These are phyloP conservation scores for Jamesozyma spencerorum DNA, from an alignment of 805 yeast species.

Conservation along the genomic window DNA sequence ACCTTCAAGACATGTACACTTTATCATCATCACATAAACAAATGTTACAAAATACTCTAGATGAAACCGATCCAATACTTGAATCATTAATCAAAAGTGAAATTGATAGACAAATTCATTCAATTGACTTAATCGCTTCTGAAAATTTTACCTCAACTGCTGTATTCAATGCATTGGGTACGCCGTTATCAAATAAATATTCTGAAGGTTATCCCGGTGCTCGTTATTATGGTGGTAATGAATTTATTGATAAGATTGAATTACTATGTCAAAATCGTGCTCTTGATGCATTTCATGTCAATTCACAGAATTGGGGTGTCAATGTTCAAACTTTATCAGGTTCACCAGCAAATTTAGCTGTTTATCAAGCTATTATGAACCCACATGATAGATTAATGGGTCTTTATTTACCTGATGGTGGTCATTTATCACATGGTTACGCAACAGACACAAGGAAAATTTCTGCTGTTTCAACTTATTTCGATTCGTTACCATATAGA, in stretches of 20 bases:
- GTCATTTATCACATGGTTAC: conserved; percentile 97
- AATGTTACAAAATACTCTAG: conserved; percentile 48
- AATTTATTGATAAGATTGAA: conserved; percentile 92
- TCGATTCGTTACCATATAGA: conserved; percentile 98
- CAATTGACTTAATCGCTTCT: conserved; percentile 89
- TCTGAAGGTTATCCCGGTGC: conserved; percentile 99
- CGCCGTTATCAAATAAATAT: conserved; percentile 97
- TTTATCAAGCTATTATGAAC: conserved; percentile 88
- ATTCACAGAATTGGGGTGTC: conserved; percentile 89
- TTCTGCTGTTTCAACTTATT: conserved; percentile 91
- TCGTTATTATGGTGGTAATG: conserved; percentile 97
- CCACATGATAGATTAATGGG: conserved; percentile 98
- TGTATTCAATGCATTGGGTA: conserved; percentile 92
- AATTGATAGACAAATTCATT: conserved; percentile 83
- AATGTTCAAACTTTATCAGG: conserved; percentile 95
- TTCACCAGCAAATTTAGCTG: conserved; percentile 96
- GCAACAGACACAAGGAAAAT: conserved; percentile 91
- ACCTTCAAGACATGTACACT: no score
- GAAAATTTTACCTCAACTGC: conserved; percentile 96
- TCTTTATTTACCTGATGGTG: conserved; percentile 96
- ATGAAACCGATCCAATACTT: conserved; percentile 72
- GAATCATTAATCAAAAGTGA: conserved; percentile 67
- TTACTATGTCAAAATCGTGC: conserved; percentile 90
- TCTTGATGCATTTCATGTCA: conserved; percentile 72
- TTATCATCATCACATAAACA: conserved; percentile 57